Base-by-base conservation (phyloP, 2,329 filamentous ascomycete genomes). In the Ophiobolus disseminans region DNA sequence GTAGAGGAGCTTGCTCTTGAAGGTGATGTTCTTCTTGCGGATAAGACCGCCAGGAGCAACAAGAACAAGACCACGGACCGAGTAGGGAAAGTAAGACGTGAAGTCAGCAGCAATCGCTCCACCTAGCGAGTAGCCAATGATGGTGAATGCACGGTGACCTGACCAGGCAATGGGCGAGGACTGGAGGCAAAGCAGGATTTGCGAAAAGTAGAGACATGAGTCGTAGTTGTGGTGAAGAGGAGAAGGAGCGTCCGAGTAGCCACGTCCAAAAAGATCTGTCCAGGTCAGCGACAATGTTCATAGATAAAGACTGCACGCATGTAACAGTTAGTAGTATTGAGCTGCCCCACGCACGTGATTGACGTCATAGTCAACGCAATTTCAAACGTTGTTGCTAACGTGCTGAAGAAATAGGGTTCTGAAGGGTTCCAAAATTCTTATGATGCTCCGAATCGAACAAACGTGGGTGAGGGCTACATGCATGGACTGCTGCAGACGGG, bases 31-130 rank as follows among this genome's bases (percentile, higher is more conserved):
- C 11, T 76, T 75, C 4, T 76, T 72, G n/a, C 88, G 81, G 39
- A 96, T 83, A 35, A 96, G 78, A 0, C 92, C 92, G 0, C 86
- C 81, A 0, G 92, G 91, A 0, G 91, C 90, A 32, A 97, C 81
- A 5, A 96, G 81, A 9, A 94, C 79, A 17, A 97, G 78, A 8
- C 81, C 83, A 10, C 81, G 80, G 11, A 96, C 80, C 46, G 93
- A 76, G 38, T 82, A 73, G 0, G 88, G 84, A 63, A 90, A 89
- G 65, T 84, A 84, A 1, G 82, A 80, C 1, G 88, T 82, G 65
- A 94, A 93, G 16, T 85, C 80, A 8, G 84, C 85, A 1, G 83
- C 81, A 31, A 95, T 82, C 11, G 87, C 88, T 26, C 90, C 91
- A 36, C 91, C 90, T 0, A 96, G 79, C 0, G 88, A 91, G 70